Evolutionary conservation across 352 stramenopile species (phyloP).

Genomic region (Phytophthora tubulina): DNA sequence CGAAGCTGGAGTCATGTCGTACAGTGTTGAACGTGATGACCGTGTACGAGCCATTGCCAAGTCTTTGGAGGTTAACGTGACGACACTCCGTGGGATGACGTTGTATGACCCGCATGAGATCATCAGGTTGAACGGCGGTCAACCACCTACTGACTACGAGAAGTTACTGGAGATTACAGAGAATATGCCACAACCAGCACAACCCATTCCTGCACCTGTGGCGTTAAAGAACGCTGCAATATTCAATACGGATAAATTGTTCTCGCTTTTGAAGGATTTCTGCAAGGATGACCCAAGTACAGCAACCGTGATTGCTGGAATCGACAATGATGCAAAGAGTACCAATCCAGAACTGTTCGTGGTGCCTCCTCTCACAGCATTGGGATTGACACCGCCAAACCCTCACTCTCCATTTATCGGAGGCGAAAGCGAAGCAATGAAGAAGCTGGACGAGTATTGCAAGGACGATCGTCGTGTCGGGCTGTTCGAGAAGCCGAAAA

Average conservation of each 20-base stretch:
- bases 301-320: conserved; percentile 41
- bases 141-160: conserved; percentile 59
- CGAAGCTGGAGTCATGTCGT: conserved; percentile 65
- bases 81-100: conserved; percentile 51
- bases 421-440: conserved; percentile 64
- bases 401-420: conserved; percentile 62
- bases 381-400: conserved; percentile 46
- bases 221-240: conserved; percentile 34
- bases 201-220: conserved; percentile 48
- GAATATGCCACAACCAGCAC: conserved; percentile 59
- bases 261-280: conserved; percentile 42
- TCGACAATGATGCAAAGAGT: conserved; percentile 9
- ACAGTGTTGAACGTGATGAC: conserved; percentile 56
- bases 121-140: conserved; percentile 56
- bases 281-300: conserved; percentile 22
- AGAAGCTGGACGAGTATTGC: conserved; percentile 67
- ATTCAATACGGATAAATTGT: conserved; percentile 42
- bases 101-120: conserved; percentile 71
- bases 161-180: conserved; percentile 63
- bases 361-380: conserved; percentile 49
- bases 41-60: conserved; percentile 50
- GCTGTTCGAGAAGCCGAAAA: conserved; percentile 97
- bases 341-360: conserved; percentile 40
- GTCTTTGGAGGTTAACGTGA: conserved; percentile 48
- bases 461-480: conserved; percentile 76